Percentiles rank a stretch among this genome's conserved stretches.
phyloP scores from a whole-genome alignment of 208 protist genomes.

The Trypanosoma boissoni region DNA sequence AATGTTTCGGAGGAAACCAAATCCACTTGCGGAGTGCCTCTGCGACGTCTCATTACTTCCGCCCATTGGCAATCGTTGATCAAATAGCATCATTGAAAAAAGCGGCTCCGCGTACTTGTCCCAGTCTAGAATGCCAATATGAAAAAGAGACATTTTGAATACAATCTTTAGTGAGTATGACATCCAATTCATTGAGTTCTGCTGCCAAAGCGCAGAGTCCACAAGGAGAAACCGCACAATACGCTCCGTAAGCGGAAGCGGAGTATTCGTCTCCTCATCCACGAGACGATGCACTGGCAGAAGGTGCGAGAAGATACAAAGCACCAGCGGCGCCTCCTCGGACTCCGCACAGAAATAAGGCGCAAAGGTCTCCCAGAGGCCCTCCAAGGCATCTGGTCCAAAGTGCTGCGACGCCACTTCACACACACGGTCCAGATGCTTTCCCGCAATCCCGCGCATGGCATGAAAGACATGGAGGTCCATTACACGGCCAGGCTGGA shows the following conservation, averaged over 20 bases:
- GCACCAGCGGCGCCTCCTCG: conserved; percentile 21
- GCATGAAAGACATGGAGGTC: conserved; percentile 22
- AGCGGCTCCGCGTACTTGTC: conserved; percentile 67
- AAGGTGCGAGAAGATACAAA: conserved; percentile 29
- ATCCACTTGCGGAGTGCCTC: neutral
- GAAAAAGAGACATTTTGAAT: conserved; percentile 28
- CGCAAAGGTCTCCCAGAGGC: conserved; percentile 49
- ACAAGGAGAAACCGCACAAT: conserved; percentile 52
- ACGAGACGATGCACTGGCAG: conserved; percentile 26
- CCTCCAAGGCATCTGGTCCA: conserved; percentile 32
- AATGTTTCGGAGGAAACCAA: conserved; percentile 17
- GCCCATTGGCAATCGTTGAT: conserved; percentile 37
- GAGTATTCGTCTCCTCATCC: conserved; percentile 3
- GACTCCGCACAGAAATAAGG: conserved; percentile 28
- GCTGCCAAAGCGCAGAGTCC: conserved; percentile 41
- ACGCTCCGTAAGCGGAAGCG: conserved; percentile 25
- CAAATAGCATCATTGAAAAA: conserved; percentile 50
- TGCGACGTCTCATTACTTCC: neutral
- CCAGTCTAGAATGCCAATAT: conserved; percentile 45
- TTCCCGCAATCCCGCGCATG: conserved; percentile 12
- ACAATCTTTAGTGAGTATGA: conserved; percentile 30
- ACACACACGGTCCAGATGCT: conserved; percentile 19
- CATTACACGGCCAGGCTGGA: conserved; percentile 9
- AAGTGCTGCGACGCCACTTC: conserved; percentile 42
- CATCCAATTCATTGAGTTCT: conserved; percentile 30